Conservation (phyloP, 2,329 filamentous ascomycete species). For the Aspergillus proliferans region DNA sequence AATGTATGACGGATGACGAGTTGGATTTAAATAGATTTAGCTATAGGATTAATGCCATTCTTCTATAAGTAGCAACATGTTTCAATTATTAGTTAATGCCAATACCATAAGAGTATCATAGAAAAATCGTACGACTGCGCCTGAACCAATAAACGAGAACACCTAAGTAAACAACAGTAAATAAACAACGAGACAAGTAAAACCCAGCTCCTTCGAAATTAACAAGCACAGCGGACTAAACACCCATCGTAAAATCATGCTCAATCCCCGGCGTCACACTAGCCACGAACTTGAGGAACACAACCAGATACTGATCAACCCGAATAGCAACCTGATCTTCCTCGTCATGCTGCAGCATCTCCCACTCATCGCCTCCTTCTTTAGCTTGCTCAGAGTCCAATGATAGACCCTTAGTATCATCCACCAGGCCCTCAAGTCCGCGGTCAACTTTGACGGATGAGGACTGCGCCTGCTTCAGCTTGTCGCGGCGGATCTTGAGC, state of each 20-base stretch:
- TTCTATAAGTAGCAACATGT: not conserved
- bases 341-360: conserved; percentile 50
- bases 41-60: too few species aligned
- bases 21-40: not conserved
- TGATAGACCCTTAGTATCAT: conserved; percentile 62
- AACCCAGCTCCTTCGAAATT: not conserved
- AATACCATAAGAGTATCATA: not conserved
- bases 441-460: conserved; percentile 40
- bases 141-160: not conserved
- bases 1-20: not conserved
- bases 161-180: not conserved
- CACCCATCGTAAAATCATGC: conserved; percentile 95
- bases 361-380: conserved; percentile 56
- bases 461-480: conserved; percentile 54
- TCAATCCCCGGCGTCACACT: conserved; percentile 96
- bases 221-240: conserved; percentile 47
- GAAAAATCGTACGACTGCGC: too few species aligned
- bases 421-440: conserved; percentile 80
- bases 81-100: not conserved
- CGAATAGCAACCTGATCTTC: conserved; percentile 44
- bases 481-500: conserved; percentile 79
- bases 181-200: not conserved
- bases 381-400: conserved; percentile 45
- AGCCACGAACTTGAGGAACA: conserved; percentile 62
- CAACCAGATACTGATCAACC: conserved; percentile 48